Conservation (phyloP, 2,329 filamentous ascomycete species). For the Aspergillus piperis region DNA sequence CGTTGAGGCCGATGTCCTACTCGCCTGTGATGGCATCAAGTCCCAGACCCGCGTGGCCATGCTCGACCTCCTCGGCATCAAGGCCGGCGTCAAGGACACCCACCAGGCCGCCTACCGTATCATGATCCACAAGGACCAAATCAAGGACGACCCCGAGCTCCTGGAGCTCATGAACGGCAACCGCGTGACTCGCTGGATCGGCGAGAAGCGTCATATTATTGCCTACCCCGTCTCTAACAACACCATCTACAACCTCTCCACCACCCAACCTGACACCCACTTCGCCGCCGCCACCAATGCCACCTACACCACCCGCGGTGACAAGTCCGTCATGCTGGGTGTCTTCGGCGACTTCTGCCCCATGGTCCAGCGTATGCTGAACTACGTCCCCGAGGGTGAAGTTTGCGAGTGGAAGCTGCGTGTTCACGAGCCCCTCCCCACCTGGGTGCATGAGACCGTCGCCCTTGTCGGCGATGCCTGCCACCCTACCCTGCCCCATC, state of each 20-base stretch:
- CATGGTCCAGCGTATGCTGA: constrained; percentile 60
- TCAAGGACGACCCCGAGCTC: constrained; percentile 53
- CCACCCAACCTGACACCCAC: constrained; percentile 61
- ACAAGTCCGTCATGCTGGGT: constrained; percentile 61
- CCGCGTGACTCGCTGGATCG: constrained; percentile 64
- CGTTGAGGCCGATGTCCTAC: constrained; percentile 53
- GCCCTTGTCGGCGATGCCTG: constrained; percentile 62
- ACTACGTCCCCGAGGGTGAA: constrained; percentile 64
- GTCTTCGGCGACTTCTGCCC: constrained; percentile 64
- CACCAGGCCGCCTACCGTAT: constrained; percentile 59
- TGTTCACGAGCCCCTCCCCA: constrained; percentile 62
- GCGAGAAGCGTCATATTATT: constrained; percentile 67
- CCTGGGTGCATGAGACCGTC: constrained; percentile 58
- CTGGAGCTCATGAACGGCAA: constrained; percentile 59
- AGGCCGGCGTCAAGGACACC: constrained; percentile 50
- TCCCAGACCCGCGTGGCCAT: constrained; percentile 49
- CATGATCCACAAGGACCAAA: constrained; percentile 51
- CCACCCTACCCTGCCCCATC: constrained; percentile 65
- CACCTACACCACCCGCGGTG: constrained; percentile 65
- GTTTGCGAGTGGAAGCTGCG: constrained; percentile 68
- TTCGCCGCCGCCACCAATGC: constrained; percentile 60
- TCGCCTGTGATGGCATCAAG: constrained; percentile 59
- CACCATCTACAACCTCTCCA: constrained; percentile 67
- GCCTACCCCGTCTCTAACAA: constrained; percentile 66
- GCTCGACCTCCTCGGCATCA: constrained; percentile 39